These are phyloP conservation scores for Camelina sativa DNA, from an alignment of 345 rosid species.

Conservation along the genomic window DNA sequence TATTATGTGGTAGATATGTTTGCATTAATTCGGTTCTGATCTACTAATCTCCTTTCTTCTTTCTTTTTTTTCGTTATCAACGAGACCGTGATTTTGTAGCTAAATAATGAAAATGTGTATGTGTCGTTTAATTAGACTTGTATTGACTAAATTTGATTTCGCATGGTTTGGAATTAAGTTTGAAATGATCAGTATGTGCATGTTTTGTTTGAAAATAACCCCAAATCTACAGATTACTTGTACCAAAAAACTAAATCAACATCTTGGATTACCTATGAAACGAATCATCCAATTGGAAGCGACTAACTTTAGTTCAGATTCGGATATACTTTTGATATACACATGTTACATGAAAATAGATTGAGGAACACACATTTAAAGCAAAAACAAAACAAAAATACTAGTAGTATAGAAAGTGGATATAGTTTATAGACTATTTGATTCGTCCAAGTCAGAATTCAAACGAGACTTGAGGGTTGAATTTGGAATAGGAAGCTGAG, in stretches of 20 bases:
- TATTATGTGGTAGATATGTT: constrained; percentile 19
- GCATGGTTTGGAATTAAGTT: constrained; percentile 6
- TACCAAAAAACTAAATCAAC: constrained; percentile 1
- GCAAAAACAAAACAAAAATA: background rate
- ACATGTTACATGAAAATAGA: constrained; percentile 22
- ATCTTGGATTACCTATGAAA: constrained; percentile 26
- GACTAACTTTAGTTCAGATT: constrained; percentile 20
- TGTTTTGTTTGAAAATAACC: constrained; percentile 28
- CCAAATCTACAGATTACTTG: constrained; percentile 27
- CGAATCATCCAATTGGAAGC: constrained; percentile 33
- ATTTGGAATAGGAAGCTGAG: constrained; percentile 15
- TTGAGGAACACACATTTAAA: constrained; percentile 28
- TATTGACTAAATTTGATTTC: constrained; percentile 1
- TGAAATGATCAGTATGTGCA: constrained; percentile 5
- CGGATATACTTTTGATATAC: constrained; percentile 25
- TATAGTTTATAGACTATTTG: background rate
- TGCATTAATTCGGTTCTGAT: background rate
- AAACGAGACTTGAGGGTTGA: constrained; percentile 24
- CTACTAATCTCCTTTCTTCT: background rate
- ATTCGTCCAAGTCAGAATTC: constrained; percentile 33
- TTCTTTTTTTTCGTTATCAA: background rate
- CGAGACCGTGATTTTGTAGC: background rate
- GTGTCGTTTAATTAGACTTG: background rate
- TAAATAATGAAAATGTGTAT: background rate
- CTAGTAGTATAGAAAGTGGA: constrained; percentile 11